These are phyloP conservation scores for Candida glaebosa DNA, from an alignment of 805 yeast genomes.

Conservation along the genomic window DNA sequence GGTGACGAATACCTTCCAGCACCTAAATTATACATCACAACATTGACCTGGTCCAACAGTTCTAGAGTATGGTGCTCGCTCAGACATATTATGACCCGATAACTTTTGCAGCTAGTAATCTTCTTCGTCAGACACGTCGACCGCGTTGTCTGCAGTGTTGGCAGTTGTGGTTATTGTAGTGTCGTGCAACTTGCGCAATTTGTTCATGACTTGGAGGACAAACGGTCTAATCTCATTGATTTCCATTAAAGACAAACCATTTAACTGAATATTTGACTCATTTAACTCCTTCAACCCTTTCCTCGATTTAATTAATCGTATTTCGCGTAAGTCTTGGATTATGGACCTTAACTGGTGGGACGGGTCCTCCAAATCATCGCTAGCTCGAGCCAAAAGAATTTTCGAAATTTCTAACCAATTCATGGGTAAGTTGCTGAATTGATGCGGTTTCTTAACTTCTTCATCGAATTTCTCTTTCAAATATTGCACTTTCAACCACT, in stretches of 20 bases:
- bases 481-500: slow-evolving; percentile 64
- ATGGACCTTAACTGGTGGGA: slow-evolving; percentile 65
- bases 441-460: slow-evolving; percentile 54
- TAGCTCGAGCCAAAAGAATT: slow-evolving; percentile 61
- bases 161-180: slow-evolving; percentile 14
- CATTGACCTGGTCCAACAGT: too few species aligned
- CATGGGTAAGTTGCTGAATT: slow-evolving; percentile 75
- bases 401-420: slow-evolving; percentile 85
- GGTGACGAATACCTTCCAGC: too few species aligned
- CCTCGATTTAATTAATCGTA: slow-evolving; percentile 75
- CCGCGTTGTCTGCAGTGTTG: slow-evolving; percentile 10
- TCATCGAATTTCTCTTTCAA: slow-evolving; percentile 59
- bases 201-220: slow-evolving; percentile 75
- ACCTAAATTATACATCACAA: too few species aligned
- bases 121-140: slow-evolving; percentile 12
- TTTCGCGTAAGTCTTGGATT: slow-evolving; percentile 81
- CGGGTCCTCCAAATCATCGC: slow-evolving; percentile 76
- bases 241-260: slow-evolving; percentile 78
- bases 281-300: slow-evolving; percentile 76
- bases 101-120: too few species aligned
- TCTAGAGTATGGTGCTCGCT: too few species aligned
- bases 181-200: slow-evolving; percentile 55
- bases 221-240: slow-evolving; percentile 87
- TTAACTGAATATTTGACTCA: slow-evolving; percentile 77
- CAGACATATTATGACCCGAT: too few species aligned